These are phyloP conservation scores for Phytomonas serpens DNA, from an alignment of 208 protist species.

Conservation along the genomic window DNA sequence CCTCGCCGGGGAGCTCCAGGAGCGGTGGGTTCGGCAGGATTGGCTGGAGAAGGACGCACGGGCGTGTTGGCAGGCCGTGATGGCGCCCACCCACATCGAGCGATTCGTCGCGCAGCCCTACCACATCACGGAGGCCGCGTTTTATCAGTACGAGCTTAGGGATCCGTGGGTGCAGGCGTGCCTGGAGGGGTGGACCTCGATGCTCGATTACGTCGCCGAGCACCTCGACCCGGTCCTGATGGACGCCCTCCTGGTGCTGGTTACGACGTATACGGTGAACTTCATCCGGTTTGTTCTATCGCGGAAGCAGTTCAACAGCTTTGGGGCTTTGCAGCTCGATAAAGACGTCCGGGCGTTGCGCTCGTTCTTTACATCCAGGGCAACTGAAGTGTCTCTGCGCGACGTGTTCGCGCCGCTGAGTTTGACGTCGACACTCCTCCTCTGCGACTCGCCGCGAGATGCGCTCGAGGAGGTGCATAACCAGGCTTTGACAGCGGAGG, in stretches of 20 bases:
- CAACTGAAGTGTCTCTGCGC: constrained; percentile 43
- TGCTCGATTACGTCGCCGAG: constrained; percentile 30
- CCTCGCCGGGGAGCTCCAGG: constrained; percentile 15
- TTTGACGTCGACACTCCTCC: constrained; percentile 43
- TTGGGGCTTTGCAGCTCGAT: constrained; percentile 73
- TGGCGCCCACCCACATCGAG: constrained; percentile 44
- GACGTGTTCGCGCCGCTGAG: constrained; percentile 40
- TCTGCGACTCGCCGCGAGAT: constrained; percentile 55
- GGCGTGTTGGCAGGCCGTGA: constrained; percentile 23
- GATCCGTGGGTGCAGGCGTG: constrained; percentile 77
- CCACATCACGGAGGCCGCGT: constrained; percentile 52
- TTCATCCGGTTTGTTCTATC: constrained; percentile 26
- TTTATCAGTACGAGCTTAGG: constrained; percentile 77
- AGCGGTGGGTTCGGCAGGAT: constrained; percentile 5
- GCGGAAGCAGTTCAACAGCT: constrained; percentile 49
- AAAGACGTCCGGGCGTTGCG: constrained; percentile 70
- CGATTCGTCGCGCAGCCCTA: constrained; percentile 48
- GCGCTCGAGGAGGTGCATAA: constrained; percentile 54
- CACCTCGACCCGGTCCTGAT: constrained; percentile 29
- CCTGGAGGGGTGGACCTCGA: constrained; percentile 24
- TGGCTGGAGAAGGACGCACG: constrained; percentile 20
- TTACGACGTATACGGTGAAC: constrained; percentile 23
- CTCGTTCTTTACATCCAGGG: constrained; percentile 41
- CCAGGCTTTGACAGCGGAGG: constrained; percentile 56
- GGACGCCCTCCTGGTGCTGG: constrained; percentile 40